Percentiles rank a stretch among this genome's conserved stretches.
phyloP scores from a whole-genome alignment of 345 rosid species.

The Brassica carinata region DNA sequence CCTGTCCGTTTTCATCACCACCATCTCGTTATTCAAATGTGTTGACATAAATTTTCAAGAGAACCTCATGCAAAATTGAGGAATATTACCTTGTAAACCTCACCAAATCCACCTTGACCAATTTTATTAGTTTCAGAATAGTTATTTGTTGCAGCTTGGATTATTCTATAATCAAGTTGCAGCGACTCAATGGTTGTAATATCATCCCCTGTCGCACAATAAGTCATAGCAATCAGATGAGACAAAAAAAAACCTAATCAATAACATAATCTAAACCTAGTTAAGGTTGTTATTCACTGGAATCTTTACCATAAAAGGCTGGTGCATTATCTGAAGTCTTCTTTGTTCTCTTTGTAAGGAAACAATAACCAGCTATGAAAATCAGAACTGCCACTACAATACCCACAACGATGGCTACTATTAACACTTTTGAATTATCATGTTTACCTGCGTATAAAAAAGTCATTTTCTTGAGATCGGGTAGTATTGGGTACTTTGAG shows the following conservation, averaged over 20 bases:
- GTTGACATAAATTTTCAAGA: not conserved
- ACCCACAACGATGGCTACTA: slow-evolving; percentile 41
- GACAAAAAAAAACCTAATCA: not conserved
- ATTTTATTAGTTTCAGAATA: slow-evolving; percentile 52
- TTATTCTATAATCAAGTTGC: slow-evolving; percentile 46
- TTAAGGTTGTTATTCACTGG: not conserved
- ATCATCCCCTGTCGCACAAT: slow-evolving; percentile 36
- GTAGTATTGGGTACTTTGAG: not conserved
- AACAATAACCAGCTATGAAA: slow-evolving; percentile 39
- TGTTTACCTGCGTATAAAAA: slow-evolving; percentile 39
- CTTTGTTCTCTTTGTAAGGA: slow-evolving; percentile 35
- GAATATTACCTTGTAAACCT: slow-evolving; percentile 56
- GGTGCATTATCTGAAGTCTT: slow-evolving; percentile 22
- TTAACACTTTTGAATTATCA: slow-evolving; percentile 8
- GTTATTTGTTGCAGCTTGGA: slow-evolving; percentile 53
- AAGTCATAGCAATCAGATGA: not conserved
- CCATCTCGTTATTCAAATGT: not conserved
- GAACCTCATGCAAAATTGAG: not conserved
- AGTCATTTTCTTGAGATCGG: not conserved
- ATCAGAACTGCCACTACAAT: slow-evolving; percentile 30
- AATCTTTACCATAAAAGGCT: slow-evolving; percentile 40
- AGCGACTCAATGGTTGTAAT: slow-evolving; percentile 46
- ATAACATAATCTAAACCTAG: not conserved
- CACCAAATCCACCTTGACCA: slow-evolving; percentile 75
- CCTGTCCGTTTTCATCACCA: slow-evolving; percentile 18